These are phyloP conservation scores for Aspergillus pseudonomiae DNA, from an alignment of 2,329 filamentous ascomycete genomes.

Conservation along the genomic window DNA sequence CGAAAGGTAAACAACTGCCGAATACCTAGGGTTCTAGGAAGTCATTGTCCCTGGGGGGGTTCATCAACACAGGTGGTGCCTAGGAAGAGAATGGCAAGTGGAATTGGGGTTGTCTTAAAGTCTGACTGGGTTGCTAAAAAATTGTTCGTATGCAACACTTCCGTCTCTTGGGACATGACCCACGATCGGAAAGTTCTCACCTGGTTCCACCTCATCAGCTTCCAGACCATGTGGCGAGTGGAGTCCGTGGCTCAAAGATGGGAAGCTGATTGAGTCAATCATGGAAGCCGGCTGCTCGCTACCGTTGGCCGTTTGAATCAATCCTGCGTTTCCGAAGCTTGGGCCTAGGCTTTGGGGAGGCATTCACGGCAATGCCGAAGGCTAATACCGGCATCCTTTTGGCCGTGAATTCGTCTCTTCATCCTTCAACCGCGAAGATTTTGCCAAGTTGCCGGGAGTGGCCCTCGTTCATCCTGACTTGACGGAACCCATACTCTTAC, in stretches of 20 bases:
- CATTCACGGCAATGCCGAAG: background rate
- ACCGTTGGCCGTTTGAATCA: background rate
- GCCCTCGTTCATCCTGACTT: no score
- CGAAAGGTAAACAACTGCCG: background rate
- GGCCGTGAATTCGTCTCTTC: no score
- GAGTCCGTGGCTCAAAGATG: background rate
- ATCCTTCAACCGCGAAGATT: background rate
- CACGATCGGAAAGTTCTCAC: background rate
- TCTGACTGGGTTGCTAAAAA: background rate
- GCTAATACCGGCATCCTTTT: background rate
- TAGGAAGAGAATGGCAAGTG: background rate
- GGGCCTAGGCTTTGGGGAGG: background rate
- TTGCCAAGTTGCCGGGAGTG: no score
- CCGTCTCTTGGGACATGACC: background rate
- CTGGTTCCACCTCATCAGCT: background rate
- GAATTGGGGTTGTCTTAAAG: background rate
- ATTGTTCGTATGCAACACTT: background rate
- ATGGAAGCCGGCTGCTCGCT: background rate
- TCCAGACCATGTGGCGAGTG: background rate
- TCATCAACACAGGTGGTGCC: background rate
- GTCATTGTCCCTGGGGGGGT: background rate
- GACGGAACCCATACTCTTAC: background rate
- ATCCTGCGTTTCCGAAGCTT: background rate
- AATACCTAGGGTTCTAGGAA: background rate
- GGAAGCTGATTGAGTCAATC: background rate